Conservation (phyloP, 768 basidiomycete genomes). For the Naganishia antarctica region DNA sequence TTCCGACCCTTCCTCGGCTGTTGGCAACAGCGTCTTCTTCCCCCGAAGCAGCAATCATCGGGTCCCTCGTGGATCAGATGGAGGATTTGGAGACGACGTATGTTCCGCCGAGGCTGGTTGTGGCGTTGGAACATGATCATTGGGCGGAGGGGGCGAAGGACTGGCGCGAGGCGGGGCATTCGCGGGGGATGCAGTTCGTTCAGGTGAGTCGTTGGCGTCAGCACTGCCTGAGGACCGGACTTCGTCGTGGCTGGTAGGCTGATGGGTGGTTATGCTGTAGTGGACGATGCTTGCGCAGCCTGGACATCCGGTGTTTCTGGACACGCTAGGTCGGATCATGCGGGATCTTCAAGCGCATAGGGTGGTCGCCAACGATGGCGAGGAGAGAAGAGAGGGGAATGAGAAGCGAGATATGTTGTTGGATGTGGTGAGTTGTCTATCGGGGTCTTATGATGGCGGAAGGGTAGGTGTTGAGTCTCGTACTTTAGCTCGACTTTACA, state of each 20-base stretch:
- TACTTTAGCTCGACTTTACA: conserved; percentile 31
- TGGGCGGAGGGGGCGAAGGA: conserved; percentile 14
- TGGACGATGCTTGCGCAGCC: conserved; percentile 37
- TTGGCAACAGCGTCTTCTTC: conserved; percentile 20
- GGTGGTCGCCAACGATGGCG: background rate
- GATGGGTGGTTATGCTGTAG: conserved; percentile 22
- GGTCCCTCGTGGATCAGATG: background rate
- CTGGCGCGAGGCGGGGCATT: conserved; percentile 31
- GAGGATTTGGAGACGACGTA: background rate
- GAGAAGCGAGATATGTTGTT: background rate
- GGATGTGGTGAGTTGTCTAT: background rate
- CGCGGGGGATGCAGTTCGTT: conserved; percentile 34
- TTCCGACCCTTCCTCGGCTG: background rate
- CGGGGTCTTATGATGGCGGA: background rate
- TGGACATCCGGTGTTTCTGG: conserved; percentile 36
- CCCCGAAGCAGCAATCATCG: conserved; percentile 21
- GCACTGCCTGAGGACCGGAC: no score
- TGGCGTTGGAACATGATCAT: conserved; percentile 34
- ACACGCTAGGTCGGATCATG: conserved; percentile 32
- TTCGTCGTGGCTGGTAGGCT: no score
- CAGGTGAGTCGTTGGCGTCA: conserved; percentile 1
- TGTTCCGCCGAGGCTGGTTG: conserved; percentile 28
- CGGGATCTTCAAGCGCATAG: conserved; percentile 23
- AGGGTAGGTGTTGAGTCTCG: background rate
- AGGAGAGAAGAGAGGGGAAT: background rate